These are phyloP conservation scores for Cladosporium sp. DNA, from an alignment of 2,329 filamentous ascomycete genomes.

Conservation along the genomic window DNA sequence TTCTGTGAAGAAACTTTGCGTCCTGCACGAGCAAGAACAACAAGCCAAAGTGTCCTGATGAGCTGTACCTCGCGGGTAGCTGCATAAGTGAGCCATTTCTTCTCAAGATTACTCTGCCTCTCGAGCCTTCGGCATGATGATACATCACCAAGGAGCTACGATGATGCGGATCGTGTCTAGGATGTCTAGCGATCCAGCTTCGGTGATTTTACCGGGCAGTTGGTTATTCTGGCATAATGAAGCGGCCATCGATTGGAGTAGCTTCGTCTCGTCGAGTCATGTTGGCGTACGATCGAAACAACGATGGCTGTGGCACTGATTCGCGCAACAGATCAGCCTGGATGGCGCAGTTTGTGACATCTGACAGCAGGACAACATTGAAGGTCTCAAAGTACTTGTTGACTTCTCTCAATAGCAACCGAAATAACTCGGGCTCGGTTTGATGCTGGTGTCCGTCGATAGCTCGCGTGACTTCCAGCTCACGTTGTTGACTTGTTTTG, in stretches of 20 bases:
- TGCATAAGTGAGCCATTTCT: constrained; percentile 3
- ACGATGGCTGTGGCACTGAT: constrained; percentile 6
- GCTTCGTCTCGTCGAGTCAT: not conserved
- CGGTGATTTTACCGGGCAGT: constrained; percentile 14
- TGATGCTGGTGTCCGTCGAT: constrained; percentile 1
- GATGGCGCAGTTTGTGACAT: constrained; percentile 12
- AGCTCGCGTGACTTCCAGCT: not conserved
- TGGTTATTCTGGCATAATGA: not conserved
- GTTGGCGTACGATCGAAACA: constrained; percentile 1
- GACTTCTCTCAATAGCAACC: not conserved
- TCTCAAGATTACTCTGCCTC: not conserved
- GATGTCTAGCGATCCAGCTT: not conserved
- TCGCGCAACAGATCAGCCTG: constrained; percentile 2
- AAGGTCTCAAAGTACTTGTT: not conserved
- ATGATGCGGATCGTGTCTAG: not conserved
- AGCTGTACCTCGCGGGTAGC: constrained; percentile 3
- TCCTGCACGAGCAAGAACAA: not conserved
- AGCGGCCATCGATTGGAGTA: constrained; percentile 13
- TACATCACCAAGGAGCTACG: not conserved
- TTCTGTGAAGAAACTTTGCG: not conserved
- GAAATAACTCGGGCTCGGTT: not conserved
- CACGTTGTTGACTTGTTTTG: not conserved
- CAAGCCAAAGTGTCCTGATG: not conserved
- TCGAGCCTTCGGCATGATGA: not conserved
- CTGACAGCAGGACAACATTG: constrained; percentile 8